A percentile compares a stretch with the other conserved stretches of the same genome.
These are phyloP conservation scores for Endoconidiophora polonica DNA, from an alignment of 2,329 filamentous ascomycete species.

Conservation along the genomic window DNA sequence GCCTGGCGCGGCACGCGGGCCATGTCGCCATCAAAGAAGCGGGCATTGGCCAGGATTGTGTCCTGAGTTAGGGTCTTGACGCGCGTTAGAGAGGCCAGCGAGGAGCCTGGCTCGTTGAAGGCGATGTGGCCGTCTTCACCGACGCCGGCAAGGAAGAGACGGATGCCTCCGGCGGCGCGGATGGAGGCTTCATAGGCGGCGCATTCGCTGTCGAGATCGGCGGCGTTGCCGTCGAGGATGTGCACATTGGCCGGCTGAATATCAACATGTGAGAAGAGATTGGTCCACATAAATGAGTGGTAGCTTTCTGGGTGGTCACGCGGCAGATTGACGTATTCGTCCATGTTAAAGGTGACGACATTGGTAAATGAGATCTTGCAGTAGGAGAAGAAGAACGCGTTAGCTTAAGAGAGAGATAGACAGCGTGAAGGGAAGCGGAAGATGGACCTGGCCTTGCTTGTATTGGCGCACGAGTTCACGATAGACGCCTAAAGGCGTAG, in stretches of 20 bases:
- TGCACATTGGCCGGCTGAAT: slow-evolving; percentile 69
- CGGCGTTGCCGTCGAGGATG: slow-evolving; percentile 66
- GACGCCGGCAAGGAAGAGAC: slow-evolving; percentile 72
- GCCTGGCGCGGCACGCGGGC: slow-evolving; percentile 64
- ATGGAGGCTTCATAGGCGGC: slow-evolving; percentile 67
- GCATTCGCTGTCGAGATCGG: slow-evolving; percentile 60
- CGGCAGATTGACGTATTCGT: slow-evolving; percentile 74
- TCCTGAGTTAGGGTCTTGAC: slow-evolving; percentile 81
- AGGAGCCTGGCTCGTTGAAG: slow-evolving; percentile 79
- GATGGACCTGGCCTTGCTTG: slow-evolving; percentile 42
- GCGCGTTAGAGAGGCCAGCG: slow-evolving; percentile 57
- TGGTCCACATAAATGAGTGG: slow-evolving; percentile 85
- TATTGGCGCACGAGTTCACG: slow-evolving; percentile 54
- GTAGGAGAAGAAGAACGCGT: neutral
- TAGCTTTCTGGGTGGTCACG: slow-evolving; percentile 74
- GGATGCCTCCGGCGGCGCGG: slow-evolving; percentile 57
- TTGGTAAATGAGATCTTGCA: slow-evolving; percentile 62
- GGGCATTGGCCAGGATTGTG: slow-evolving; percentile 69
- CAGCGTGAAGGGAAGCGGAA: neutral
- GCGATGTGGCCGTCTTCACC: slow-evolving; percentile 78
- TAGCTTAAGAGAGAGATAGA: slow-evolving; percentile 4
- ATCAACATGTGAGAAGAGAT: slow-evolving; percentile 78
- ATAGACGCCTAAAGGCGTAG: slow-evolving; percentile 65
- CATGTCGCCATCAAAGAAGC: slow-evolving; percentile 66
- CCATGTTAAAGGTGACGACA: slow-evolving; percentile 90